phyloP scores from a whole-genome alignment of 2,329 filamentous ascomycete genomes.

The Ophiostoma pallidulum region DNA sequence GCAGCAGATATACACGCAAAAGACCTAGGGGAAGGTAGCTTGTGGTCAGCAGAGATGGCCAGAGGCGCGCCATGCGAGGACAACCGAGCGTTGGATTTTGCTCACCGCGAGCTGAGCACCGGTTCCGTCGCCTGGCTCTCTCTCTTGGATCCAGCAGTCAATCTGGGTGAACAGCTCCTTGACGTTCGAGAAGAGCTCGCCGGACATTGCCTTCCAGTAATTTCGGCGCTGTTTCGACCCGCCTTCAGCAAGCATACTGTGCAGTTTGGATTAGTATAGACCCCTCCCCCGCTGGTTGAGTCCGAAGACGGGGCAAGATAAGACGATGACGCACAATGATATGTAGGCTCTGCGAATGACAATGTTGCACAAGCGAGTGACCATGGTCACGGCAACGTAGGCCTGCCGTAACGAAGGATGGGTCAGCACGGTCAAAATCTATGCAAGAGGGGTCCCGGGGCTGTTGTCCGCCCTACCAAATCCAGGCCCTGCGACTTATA shows the following conservation, averaged over 20 bases:
- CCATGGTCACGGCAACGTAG: slow-evolving; percentile 47
- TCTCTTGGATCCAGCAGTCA: slow-evolving; percentile 37
- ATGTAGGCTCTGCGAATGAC: slow-evolving; percentile 45
- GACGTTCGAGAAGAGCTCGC: slow-evolving; percentile 39
- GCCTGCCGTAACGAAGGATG: slow-evolving; percentile 29
- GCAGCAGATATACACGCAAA: slow-evolving; percentile 43
- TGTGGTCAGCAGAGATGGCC: not conserved
- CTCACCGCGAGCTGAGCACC: slow-evolving; percentile 41
- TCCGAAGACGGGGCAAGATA: not conserved
- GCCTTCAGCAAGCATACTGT: slow-evolving; percentile 33
- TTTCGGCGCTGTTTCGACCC: slow-evolving; percentile 19
- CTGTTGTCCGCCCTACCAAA: no score
- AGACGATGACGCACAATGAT: slow-evolving; percentile 44
- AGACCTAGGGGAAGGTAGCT: slow-evolving; percentile 24
- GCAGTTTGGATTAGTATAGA: not conserved
- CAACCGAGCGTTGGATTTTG: not conserved
- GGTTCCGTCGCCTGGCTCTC: slow-evolving; percentile 35
- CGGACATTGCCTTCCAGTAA: slow-evolving; percentile 33
- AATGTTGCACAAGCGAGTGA: slow-evolving; percentile 47
- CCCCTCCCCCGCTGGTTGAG: no score
- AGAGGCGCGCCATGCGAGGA: not conserved
- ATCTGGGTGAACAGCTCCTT: slow-evolving; percentile 37
- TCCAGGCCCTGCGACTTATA: slow-evolving; percentile 42
- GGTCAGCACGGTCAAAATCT: not conserved
- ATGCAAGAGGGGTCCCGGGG: no score